A percentile compares a stretch with the other conserved stretches of the same genome.
phyloP scores from a whole-genome alignment of 805 yeast species.

The Lachancea fermentati region DNA sequence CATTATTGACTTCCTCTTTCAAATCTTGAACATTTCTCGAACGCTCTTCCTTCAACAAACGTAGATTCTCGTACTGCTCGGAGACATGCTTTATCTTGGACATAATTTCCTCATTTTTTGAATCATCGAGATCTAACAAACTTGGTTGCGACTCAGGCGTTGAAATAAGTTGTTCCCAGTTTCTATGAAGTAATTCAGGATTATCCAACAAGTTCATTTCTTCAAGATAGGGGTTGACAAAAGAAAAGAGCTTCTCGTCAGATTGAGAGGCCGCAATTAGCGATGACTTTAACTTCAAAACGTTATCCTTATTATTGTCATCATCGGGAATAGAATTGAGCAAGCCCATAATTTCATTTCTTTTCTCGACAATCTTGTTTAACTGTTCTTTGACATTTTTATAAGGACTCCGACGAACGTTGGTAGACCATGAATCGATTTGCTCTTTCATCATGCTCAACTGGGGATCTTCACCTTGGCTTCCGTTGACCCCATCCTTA shows the following conservation, averaged over 20 bases:
- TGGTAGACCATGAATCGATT: constrained; percentile 24
- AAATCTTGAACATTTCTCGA: constrained; percentile 54
- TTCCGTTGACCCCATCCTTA: constrained; percentile 27
- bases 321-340: constrained; percentile 32
- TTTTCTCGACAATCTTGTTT: constrained; percentile 31
- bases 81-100: constrained; percentile 46
- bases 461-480: constrained; percentile 17
- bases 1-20: constrained; percentile 65
- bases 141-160: constrained; percentile 29
- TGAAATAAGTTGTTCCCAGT: constrained; percentile 30
- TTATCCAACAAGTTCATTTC: constrained; percentile 42
- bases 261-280: constrained; percentile 55
- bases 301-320: constrained; percentile 50
- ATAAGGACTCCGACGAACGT: constrained; percentile 24
- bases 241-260: constrained; percentile 47
- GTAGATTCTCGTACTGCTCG: constrained; percentile 53
- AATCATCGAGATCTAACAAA: constrained; percentile 66
- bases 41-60: constrained; percentile 59
- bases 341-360: constrained; percentile 34
- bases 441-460: constrained; percentile 29
- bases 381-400: constrained; percentile 31
- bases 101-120: constrained; percentile 29
- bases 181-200: constrained; percentile 39
- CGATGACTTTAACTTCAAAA: constrained; percentile 52
- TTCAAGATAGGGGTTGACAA: constrained; percentile 38